Base-by-base conservation (phyloP, 352 stramenopile genomes). In the Phytophthora nicotianae region DNA sequence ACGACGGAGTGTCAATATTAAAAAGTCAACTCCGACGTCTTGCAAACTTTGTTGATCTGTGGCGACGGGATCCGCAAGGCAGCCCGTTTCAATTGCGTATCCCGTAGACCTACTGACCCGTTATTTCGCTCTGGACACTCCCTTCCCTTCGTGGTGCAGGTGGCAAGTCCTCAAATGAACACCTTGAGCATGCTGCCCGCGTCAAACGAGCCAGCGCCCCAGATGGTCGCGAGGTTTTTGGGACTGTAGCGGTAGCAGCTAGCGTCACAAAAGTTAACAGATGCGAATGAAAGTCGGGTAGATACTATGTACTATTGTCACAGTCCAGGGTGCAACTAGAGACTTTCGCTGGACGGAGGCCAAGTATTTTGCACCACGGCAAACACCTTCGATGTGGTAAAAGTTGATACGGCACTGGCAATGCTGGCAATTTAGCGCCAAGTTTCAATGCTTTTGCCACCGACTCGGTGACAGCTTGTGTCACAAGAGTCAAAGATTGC, bases 201-300 rank as follows among this genome's bases (percentile, higher is more conserved):
- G 21, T 37, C 50, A 58, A 49, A 58, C 50, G 50, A 58, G 50
- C 38, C 50, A 58, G 50, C 33, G 7, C 50, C 46, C 19, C 33
- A 46, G 19, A 56, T 56, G 49, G 43, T 53, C 43, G 24, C 16
- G 27, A 0, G n/a, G n/a, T n/a, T n/a, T n/a, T n/a, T n/a, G n/a
- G n/a, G n/a, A n/a, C n/a, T n/a, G n/a, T n/a, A n/a, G n/a, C n/a
- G n/a, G n/a, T 49, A 24, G 20, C 4, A 20, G 14, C 60, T 68
- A 63, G 10, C 35, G 45, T 14, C 37, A 68, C 60, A 63, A 1
- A 63, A 63, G n/a, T 13, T 17, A 17, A 24, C 52, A 24, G 60
- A 43, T 68, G 27, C 50, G 56, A 63, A 63, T 14, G 37, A 63
- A 59, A 65, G 32, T 55, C 38, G 19, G 57, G 10, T 47, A 10